Evolutionary conservation across 2,329 filamentous ascomycete genomes (phyloP).

Genomic region (Cyclaneusma minus): DNA sequence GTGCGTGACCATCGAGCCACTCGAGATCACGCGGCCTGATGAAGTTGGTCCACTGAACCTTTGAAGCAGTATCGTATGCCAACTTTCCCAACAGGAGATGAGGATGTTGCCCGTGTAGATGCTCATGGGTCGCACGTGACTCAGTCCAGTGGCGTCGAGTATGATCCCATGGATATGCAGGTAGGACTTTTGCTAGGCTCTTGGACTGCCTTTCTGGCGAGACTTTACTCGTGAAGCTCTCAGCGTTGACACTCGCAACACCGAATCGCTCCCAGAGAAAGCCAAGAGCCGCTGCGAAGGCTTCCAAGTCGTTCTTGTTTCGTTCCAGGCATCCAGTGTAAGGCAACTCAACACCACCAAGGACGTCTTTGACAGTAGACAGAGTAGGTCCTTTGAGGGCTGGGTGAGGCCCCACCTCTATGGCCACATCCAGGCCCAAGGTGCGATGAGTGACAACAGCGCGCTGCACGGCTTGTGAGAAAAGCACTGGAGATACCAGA

Average conservation of each 20-base stretch:
- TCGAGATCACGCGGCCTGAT: slow-evolving; percentile 22
- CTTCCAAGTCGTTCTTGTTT: not conserved
- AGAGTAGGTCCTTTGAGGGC: slow-evolving; percentile 7
- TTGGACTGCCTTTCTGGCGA: too few relatives aligned
- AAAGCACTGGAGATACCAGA: slow-evolving; percentile 25
- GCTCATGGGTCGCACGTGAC: slow-evolving; percentile 19
- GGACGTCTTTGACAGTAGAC: not conserved
- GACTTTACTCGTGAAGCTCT: too few relatives aligned
- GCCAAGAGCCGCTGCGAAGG: not conserved
- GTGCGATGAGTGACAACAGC: slow-evolving; percentile 2
- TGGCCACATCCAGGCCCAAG: slow-evolving; percentile 6
- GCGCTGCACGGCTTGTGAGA: slow-evolving; percentile 18
- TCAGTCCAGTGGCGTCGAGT: slow-evolving; percentile 26
- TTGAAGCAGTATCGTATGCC: too few relatives aligned
- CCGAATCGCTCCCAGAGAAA: not conserved
- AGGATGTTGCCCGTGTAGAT: slow-evolving; percentile 1
- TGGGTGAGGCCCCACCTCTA: slow-evolving; percentile 18
- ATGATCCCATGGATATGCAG: slow-evolving; percentile 33
- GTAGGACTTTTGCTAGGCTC: slow-evolving; percentile 16
- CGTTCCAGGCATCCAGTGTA: not conserved
- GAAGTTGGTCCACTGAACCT: slow-evolving; percentile 28
- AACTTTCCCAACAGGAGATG: too few relatives aligned
- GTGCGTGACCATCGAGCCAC: slow-evolving; percentile 25
- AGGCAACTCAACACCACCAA: not conserved
- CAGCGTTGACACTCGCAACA: too few relatives aligned